Base-by-base conservation (phyloP, 192 early-diverging fungal genomes). In the Entomortierella lignicola region DNA sequence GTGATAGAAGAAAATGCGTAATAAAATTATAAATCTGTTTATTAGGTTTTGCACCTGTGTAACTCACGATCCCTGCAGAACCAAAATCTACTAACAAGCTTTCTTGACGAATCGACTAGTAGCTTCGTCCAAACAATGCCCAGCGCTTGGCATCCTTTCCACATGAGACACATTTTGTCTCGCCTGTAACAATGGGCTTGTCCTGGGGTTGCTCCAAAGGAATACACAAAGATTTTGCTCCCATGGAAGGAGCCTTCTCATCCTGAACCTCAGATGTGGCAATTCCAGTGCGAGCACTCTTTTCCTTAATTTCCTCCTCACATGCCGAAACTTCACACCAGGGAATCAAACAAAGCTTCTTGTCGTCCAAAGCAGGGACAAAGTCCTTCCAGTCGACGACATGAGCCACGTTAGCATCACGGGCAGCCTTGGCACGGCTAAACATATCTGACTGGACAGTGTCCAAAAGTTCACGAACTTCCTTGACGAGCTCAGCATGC, bases 161-260 rank as follows among this genome's bases (percentile, higher is more conserved):
- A 67, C 94, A 95, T 54, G 89, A 88, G 75, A 90, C 66, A 81
- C 97, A 99, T 89, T 96, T 96, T 37, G 94, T 95, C 61, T 90
- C 89, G 67, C 94, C 95, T 41, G 88, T 88, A 55, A 92, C 82
- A 51, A 99, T 88, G 4, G 92, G 88, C 57, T 89, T 92, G 53
- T 97, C 89, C 12, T 84, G 84, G 63, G 98, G 97, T 90, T 99
- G 97, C 53, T 91, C 86, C 77, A 94, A 94, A 27, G 98, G 98
- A 83, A 97, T 93, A 83, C 98, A 99, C 31, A 99, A 91, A 8
- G 97, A 96, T 85, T 99, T 99, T 66, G 98, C 98, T 60, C 98
- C 98, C 98, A 99, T 99, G 21, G 97, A 98, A 39, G 98, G 98
- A 59, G 95, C 98, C 85, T 93, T 93, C 42, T 98, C 97, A 72